These are phyloP conservation scores for Chamaecyparis obtusa DNA, from an alignment of 75 land plant species.

Conservation along the genomic window DNA sequence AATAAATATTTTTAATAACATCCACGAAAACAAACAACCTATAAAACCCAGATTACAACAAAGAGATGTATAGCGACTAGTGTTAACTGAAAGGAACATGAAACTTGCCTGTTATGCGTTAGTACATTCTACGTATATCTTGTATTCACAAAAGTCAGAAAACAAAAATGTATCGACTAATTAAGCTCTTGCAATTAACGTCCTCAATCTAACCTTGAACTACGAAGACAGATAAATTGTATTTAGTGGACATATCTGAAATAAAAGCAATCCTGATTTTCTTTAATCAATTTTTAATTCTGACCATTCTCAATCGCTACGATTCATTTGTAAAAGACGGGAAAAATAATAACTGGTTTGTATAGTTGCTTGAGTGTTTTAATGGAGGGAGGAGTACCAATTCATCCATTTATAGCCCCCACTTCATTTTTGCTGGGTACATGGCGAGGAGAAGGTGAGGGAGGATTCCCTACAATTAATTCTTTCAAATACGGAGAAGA, in stretches of 20 bases:
- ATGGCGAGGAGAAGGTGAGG: slow-evolving; percentile 82
- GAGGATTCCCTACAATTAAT: slow-evolving; percentile 74
- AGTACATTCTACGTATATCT: too few relatives aligned
- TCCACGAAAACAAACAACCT: too few relatives aligned
- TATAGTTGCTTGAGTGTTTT: neutral
- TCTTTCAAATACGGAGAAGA: slow-evolving; percentile 77
- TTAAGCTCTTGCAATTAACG: too few relatives aligned
- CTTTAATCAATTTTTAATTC: neutral
- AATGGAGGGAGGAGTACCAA: slow-evolving; percentile 10
- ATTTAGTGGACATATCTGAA: neutral
- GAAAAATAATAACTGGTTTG: neutral
- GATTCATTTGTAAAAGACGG: neutral
- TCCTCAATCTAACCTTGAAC: too few relatives aligned
- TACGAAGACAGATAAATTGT: too few relatives aligned
- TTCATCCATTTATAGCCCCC: slow-evolving; percentile 61
- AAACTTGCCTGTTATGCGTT: too few relatives aligned
- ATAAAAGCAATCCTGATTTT: neutral
- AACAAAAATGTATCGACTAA: too few relatives aligned
- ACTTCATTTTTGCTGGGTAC: slow-evolving; percentile 62
- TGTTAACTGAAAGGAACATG: too few relatives aligned
- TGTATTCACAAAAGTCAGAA: too few relatives aligned
- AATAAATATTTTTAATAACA: too few relatives aligned
- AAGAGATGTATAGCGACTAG: too few relatives aligned
- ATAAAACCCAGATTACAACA: too few relatives aligned
- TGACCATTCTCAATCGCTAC: neutral